Percentiles rank a stretch among this genome's conserved stretches.
phyloP scores from a whole-genome alignment of 169 alveolate genomes.

The Eimeria necatrix region DNA sequence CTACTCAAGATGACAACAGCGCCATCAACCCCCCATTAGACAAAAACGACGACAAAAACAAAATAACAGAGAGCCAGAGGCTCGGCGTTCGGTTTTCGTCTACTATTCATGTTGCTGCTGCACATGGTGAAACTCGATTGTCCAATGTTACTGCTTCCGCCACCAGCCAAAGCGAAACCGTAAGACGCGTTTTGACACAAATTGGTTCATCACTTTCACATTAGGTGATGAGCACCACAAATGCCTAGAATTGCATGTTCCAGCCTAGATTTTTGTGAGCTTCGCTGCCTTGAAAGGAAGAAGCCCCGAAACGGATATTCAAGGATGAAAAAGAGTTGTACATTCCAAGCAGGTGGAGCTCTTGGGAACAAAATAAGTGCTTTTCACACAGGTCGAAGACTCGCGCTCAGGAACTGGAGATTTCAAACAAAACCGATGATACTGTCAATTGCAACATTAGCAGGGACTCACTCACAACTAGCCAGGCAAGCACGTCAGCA shows the following conservation, averaged over 20 bases:
- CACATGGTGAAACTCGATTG: background rate
- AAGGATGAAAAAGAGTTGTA: background rate
- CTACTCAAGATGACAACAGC: background rate
- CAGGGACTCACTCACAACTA: slow-evolving; percentile 25
- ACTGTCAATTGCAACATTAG: background rate
- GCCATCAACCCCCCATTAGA: background rate
- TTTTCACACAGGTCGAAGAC: background rate
- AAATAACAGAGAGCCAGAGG: background rate
- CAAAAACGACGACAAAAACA: background rate
- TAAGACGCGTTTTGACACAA: background rate
- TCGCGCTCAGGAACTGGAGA: background rate
- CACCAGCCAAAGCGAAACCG: slow-evolving; percentile 2
- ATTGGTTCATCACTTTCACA: background rate
- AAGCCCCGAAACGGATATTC: background rate
- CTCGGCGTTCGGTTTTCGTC: slow-evolving; percentile 37
- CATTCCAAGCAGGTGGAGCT: slow-evolving; percentile 2
- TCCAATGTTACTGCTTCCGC: background rate
- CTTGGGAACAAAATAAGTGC: background rate
- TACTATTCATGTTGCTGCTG: background rate
- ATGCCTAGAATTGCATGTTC: background rate
- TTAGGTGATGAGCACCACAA: background rate
- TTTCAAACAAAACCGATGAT: background rate
- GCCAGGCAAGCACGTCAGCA: slow-evolving; percentile 32
- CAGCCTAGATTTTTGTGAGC: background rate
- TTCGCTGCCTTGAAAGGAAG: background rate